Conservation (phyloP, 148 eudicot species). For the Silene latifolia region DNA sequence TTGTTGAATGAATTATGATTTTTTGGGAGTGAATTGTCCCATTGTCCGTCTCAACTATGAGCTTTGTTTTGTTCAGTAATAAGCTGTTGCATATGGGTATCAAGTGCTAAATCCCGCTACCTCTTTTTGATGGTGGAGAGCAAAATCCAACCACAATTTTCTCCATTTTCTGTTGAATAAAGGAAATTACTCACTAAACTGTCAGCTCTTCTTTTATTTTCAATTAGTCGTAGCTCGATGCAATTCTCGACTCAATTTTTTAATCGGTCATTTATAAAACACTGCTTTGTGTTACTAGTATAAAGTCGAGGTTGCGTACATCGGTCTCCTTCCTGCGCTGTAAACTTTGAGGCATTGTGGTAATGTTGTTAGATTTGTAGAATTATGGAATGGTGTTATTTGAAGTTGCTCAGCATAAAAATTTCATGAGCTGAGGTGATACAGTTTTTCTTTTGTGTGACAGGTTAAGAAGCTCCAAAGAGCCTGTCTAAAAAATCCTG, state of each 20-base stretch:
- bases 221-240: too few relatives aligned
- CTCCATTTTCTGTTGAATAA: too few relatives aligned
- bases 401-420: background rate
- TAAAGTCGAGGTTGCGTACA: too few relatives aligned
- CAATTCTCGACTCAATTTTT: too few relatives aligned
- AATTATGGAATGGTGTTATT: background rate
- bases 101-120: too few relatives aligned
- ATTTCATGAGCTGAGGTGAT: conserved; percentile 10
- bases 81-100: too few relatives aligned
- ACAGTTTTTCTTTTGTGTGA: conserved; percentile 9
- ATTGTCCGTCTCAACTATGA: background rate
- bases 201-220: too few relatives aligned
- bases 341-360: background rate
- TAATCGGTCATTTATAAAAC: too few relatives aligned
- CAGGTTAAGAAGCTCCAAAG: conserved; percentile 92
- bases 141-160: too few relatives aligned
- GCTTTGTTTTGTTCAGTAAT: background rate
- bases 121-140: too few relatives aligned
- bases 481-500: conserved; percentile 86
- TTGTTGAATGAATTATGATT: background rate
- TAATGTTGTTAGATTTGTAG: background rate
- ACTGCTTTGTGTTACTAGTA: too few relatives aligned
- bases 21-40: background rate
- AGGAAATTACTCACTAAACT: too few relatives aligned
- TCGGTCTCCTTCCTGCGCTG: background rate